Base-by-base conservation (phyloP, 2,329 filamentous ascomycete genomes). In the Fusarium mexicanum region DNA sequence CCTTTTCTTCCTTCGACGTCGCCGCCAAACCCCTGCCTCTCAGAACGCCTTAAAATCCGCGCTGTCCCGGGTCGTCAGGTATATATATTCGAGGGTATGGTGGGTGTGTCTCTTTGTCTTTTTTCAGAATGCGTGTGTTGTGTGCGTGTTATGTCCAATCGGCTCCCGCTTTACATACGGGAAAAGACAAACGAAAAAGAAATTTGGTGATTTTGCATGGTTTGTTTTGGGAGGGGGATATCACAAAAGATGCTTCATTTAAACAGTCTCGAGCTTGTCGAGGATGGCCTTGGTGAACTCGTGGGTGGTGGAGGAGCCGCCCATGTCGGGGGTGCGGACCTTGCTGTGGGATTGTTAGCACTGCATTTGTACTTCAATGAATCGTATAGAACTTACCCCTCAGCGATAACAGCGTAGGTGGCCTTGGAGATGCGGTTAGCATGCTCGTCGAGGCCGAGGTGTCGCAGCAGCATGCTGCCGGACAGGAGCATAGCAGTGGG, bases 401-500 rank as follows among this genome's bases (percentile, higher is more conserved):
- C 94, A 78, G 93, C 92, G 83, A 99, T 98, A 59, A 92, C 90
- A 76, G 87, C 88, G 81, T 92, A 92, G 78, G 91, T 87, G 77
- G 93, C 92, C 89, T 96, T 96, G 84, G 94, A 97, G 86, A 98
- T 98, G 83, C 96, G 92, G 91, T 98, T 98, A 81, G 96, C 96
- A 84, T 99, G 96, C 84, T 98, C 95, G 82, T 99, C 96, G 59
- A 99, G 93, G 79, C 96, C 96, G 77, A 99, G 90, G 87, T 99
- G 96, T 83, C 96, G 93, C 84, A 99, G 90, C 80, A 99, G 92
- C 96, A 99, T 99, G 83, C 94, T 94, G 76, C 95, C 95, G 69
- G 94, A 98, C 74, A 99, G 93, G 78, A 99, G 91, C 88, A 99
- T 89, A 76, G 96, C 96, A 64, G 95, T 98, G 61, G 96, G 96